Evolutionary conservation across 2,329 filamentous ascomycete species (phyloP).

Genomic region (Zymoseptoria crescenta): DNA sequence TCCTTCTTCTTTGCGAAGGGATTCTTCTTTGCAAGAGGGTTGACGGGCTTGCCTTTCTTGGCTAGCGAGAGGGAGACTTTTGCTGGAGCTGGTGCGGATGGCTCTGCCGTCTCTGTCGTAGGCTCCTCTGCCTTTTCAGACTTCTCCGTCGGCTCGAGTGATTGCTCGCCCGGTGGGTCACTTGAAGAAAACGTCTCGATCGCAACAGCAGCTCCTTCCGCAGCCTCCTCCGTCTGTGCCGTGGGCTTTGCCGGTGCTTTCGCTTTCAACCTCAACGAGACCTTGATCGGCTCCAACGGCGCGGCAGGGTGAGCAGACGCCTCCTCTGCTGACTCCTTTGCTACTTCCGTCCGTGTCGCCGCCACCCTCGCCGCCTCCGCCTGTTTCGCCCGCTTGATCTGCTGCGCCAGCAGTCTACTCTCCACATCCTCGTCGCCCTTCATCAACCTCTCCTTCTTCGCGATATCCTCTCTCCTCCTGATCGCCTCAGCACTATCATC

Average conservation of each 20-base stretch:
- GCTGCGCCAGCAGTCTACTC: constrained; percentile 71
- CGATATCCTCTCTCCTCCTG: constrained; percentile 68
- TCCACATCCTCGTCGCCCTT: constrained; percentile 87
- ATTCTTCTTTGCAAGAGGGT: constrained; percentile 73
- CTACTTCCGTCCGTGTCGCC: constrained; percentile 38
- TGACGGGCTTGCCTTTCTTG: constrained; percentile 56
- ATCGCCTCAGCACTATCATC: constrained; percentile 85
- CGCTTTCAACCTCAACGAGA: constrained; percentile 29
- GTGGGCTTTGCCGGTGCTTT: constrained; percentile 18
- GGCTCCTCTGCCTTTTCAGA: constrained; percentile 7
- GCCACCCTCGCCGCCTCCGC: constrained; percentile 53
- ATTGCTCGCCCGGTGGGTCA: constrained; percentile 9
- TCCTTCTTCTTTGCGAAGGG: constrained; percentile 59
- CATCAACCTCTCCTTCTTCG: constrained; percentile 77
- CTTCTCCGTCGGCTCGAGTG: constrained; percentile 3
- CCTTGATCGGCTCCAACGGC: constrained; percentile 26
- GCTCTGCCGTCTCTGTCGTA: constrained; percentile 6
- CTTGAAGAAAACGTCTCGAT: constrained; percentile 26
- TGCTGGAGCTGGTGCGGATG: constrained; percentile 25
- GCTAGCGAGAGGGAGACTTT: constrained; percentile 58
- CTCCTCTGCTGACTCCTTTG: constrained; percentile 10
- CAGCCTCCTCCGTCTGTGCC: constrained; percentile 7
- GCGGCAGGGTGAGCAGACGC: constrained; percentile 11
- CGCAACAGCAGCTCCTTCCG: constrained; percentile 18
- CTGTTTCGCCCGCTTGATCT: constrained; percentile 68